Percentiles rank a stretch among this genome's conserved stretches.
Evolutionary conservation across 768 basidiomycete genomes (phyloP).

Genomic region (Psilocybe sp.): DNA sequence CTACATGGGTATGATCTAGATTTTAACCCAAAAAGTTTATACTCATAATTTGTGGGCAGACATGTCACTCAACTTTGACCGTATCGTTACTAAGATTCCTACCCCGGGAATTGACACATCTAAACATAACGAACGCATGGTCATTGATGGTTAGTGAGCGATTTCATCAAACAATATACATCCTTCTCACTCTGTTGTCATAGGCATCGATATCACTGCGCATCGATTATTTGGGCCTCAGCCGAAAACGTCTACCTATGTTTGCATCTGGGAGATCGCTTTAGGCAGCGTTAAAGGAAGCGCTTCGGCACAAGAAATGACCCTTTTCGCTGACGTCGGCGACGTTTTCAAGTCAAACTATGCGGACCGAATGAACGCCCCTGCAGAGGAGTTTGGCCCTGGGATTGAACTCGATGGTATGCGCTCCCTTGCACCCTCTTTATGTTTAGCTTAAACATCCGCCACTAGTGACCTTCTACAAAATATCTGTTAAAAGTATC

Average conservation of each 20-base stretch:
- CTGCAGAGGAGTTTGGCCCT: slow-evolving; percentile 63
- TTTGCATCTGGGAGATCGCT: slow-evolving; percentile 92
- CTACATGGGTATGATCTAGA: slow-evolving; percentile 67
- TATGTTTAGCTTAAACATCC: slow-evolving; percentile 5
- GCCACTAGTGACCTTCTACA: slow-evolving; percentile 77
- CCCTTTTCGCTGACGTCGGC: slow-evolving; percentile 48
- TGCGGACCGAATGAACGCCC: slow-evolving; percentile 75
- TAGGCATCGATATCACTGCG: slow-evolving; percentile 76
- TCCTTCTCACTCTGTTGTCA: slow-evolving; percentile 1
- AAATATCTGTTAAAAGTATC: slow-evolving; percentile 52
- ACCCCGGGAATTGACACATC: slow-evolving; percentile 34
- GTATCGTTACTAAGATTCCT: slow-evolving; percentile 52
- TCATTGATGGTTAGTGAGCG: slow-evolving; percentile 42
- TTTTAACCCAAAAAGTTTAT: not conserved
- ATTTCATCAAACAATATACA: not conserved
- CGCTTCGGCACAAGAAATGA: slow-evolving; percentile 52
- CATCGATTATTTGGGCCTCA: slow-evolving; percentile 89
- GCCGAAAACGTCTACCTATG: slow-evolving; percentile 80
- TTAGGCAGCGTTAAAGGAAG: slow-evolving; percentile 60
- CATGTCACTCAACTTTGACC: slow-evolving; percentile 71
- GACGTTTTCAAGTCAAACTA: slow-evolving; percentile 69
- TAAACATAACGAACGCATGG: slow-evolving; percentile 33
- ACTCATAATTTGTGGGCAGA: slow-evolving; percentile 42
- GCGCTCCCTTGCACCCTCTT: slow-evolving; percentile 15
- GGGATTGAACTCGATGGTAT: slow-evolving; percentile 76